Evolutionary conservation across 2,329 filamentous ascomycete genomes (phyloP), one percentile per base, ranked within the genome.

Genomic region (Fusarium goolgardi): DNA sequence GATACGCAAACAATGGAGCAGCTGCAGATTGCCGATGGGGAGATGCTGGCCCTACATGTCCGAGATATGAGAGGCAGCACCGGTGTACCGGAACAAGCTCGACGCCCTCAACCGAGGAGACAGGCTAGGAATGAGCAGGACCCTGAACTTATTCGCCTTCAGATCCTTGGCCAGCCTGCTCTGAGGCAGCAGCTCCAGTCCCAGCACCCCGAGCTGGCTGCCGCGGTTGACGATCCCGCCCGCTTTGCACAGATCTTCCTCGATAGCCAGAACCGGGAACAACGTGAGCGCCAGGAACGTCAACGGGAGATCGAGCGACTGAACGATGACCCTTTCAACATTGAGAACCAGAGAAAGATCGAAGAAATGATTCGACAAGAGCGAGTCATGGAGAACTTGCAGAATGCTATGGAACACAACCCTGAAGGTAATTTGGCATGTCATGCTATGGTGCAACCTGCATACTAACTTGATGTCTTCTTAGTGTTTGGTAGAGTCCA

Each of bases 351-450:
- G 80, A 86, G 86, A 46, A 93, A 91, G 81, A 99, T 99, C 66
- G 95, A 96, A 76, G 96, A 99, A 81, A 96, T 98, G 80, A 99
- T 99, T 76, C 90, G 96, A 56, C 92, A 97, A 80, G 92, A 98
- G 80, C 86, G 91, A 18, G 95, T 99, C 45, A 94, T 95, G 79
- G 94, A 97, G 81, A 99, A 99, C 75, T 80, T 98, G 63, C 94
- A 98, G 76, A 96, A 94, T 80, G 96, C 96, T 41, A 95, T 97
- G 86, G 95, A 98, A 80, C 91, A 98, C 80, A 97, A 96, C 75
- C 96, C 96, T 1, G 96, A 98, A 87, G 95, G 95, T 96, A 81
- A 73, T 86, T 45, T 55, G 27, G 60, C 59, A 59, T 50, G n/a
- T 10, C n/a, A 41, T 31, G 20, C 12, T 9, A 41, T 27, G 23